Base-by-base conservation (phyloP, 2,329 filamentous ascomycete genomes). In the Tolypocladium guangdongense region DNA sequence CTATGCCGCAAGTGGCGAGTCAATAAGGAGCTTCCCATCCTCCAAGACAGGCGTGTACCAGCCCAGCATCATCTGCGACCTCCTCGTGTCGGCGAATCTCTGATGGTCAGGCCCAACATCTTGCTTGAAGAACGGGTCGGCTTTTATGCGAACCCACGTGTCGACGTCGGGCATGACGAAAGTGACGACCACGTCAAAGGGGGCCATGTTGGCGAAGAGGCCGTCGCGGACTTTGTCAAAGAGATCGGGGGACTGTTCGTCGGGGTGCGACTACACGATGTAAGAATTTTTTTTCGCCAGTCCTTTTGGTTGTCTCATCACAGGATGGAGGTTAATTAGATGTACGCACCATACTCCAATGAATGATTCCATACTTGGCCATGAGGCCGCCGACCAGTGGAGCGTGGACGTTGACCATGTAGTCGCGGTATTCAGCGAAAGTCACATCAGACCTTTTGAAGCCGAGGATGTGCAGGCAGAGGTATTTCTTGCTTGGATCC, bases 21-120 rank as follows among this genome's bases (percentile, higher is more conserved):
- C 32, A 33, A 33, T 11, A 11, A 43, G 4, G 6, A 37, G 18
- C 16, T 48, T 30, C 32, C 45, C 51, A 22, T 52, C 22, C 32
- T n/a, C n/a, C 32, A 52, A 27, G 5, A 52, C 11, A 3, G 45
- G 51, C 20, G 43, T 49, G 45, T n/a, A 52, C 45, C 45, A 52
- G 10, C 51, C 51, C n/a, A 52, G 37, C 35, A 52, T 41, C 51
- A 52, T 52, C 35, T 52, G 51, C 43, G 51, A 52, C 16, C 36
- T 48, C 45, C 48, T 48, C 2, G 45, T 41, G 45, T 52, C 51
- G 11, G 51, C 51, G 41, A 52, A 52, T 22, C 41, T 52, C 18
- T 33, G 45, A 35, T 52, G 51, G 24, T 52, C 51, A 1, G 51
- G 45, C 14, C 36, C 45, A 2, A 52, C 36, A n/a, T 18, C 48